Percentiles rank a stretch among this genome's conserved stretches.
phyloP scores from a whole-genome alignment of 768 basidiomycete genomes.

The Omphalotus guepiniiformis region DNA sequence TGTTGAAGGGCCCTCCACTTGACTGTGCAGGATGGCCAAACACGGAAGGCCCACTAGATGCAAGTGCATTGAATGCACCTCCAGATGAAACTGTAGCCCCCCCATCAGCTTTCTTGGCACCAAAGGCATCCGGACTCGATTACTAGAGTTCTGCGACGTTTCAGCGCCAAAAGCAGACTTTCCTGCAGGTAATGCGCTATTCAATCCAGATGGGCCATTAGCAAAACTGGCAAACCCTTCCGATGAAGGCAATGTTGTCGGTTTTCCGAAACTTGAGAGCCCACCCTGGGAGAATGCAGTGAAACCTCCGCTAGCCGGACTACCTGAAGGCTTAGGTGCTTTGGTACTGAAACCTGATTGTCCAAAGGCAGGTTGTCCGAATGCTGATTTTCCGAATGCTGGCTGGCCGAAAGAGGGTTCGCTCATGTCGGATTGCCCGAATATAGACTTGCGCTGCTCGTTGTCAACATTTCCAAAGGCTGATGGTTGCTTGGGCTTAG shows the following conservation, averaged over 20 bases:
- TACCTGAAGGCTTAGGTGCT: neutral
- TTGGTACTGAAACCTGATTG: too few species aligned
- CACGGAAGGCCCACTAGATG: neutral
- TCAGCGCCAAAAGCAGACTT: slow-evolving; percentile 1
- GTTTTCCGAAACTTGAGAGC: neutral
- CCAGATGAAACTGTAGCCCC: neutral
- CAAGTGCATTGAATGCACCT: neutral
- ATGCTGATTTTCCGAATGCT: slow-evolving; percentile 34
- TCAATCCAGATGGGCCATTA: slow-evolving; percentile 24
- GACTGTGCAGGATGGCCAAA: neutral
- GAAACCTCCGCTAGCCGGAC: slow-evolving; percentile 4
- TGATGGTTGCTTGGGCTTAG: slow-evolving; percentile 9
- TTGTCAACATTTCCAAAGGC: slow-evolving; percentile 12
- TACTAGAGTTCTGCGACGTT: neutral
- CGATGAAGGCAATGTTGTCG: slow-evolving; percentile 3
- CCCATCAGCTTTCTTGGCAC: too few species aligned
- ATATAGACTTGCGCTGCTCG: slow-evolving; percentile 18
- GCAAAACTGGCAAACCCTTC: slow-evolving; percentile 13
- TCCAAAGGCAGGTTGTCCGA: too few species aligned
- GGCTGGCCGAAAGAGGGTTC: slow-evolving; percentile 34
- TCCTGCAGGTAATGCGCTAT: slow-evolving; percentile 10
- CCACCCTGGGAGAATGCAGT: slow-evolving; percentile 4
- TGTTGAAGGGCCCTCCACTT: neutral
- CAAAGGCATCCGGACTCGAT: neutral
- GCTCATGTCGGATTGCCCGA: slow-evolving; percentile 29